Conservation (phyloP, 1,284 basidiomycete genomes). For the Cryptococcus maquisensis region DNA sequence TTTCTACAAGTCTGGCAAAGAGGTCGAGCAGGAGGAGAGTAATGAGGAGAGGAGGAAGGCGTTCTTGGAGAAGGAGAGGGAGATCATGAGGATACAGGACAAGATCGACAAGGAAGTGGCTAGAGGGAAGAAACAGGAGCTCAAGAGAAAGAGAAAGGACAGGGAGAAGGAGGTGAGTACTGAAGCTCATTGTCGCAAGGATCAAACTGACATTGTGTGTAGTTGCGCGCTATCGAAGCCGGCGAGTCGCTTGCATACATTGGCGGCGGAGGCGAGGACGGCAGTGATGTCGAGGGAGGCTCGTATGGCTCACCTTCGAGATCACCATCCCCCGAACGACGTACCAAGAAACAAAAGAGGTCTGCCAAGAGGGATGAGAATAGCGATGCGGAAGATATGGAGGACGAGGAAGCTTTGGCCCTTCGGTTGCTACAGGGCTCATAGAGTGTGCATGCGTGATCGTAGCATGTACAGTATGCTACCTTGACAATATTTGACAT, state of each 20-base stretch:
- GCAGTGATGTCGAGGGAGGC: slow-evolving; percentile 11
- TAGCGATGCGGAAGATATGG: slow-evolving; percentile 17
- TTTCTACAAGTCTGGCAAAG: slow-evolving; percentile 68
- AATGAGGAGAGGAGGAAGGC: slow-evolving; percentile 63
- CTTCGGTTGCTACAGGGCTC: slow-evolving; percentile 38
- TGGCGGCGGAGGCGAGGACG: slow-evolving; percentile 18
- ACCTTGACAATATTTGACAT: no score
- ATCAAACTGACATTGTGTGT: not conserved
- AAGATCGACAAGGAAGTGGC: slow-evolving; percentile 74
- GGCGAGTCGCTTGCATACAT: slow-evolving; percentile 18
- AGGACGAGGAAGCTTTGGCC: slow-evolving; percentile 48
- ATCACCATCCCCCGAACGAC: slow-evolving; percentile 12
- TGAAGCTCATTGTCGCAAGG: not conserved
- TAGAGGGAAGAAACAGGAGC: slow-evolving; percentile 79
- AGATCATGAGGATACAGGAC: slow-evolving; percentile 67
- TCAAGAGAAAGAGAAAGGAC: slow-evolving; percentile 78
- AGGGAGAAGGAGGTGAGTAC: slow-evolving; percentile 61
- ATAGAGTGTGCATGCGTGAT: not conserved
- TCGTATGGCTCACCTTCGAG: slow-evolving; percentile 4
- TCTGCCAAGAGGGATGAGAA: slow-evolving; percentile 5
- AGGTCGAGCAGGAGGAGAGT: slow-evolving; percentile 62
- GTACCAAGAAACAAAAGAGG: slow-evolving; percentile 19
- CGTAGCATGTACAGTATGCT: no score
- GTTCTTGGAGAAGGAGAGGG: slow-evolving; percentile 69
- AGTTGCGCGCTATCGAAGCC: slow-evolving; percentile 7